These are phyloP conservation scores for Mortierella claussenii DNA, from an alignment of 192 early-diverging fungal genomes.

Conservation along the genomic window DNA sequence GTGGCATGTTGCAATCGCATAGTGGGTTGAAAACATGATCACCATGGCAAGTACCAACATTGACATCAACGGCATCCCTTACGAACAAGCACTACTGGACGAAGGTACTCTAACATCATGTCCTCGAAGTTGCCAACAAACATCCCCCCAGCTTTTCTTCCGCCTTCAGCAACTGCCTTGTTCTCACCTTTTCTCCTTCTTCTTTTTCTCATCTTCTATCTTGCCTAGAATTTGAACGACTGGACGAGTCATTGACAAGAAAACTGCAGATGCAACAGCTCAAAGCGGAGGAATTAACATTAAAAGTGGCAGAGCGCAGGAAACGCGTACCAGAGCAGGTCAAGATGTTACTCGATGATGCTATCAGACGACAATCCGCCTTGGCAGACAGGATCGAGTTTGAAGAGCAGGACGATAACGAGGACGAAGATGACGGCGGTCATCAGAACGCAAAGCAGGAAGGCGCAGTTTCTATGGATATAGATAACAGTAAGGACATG, in stretches of 20 bases:
- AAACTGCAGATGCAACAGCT: conserved; percentile 39
- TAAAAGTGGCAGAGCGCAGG: conserved; percentile 51
- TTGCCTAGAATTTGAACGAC: conserved; percentile 44
- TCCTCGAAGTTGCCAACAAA: neutral
- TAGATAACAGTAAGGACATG: too few relatives aligned
- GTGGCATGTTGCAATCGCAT: too few relatives aligned
- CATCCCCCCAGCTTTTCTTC: neutral
- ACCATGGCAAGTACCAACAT: conserved; percentile 43
- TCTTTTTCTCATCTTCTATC: neutral
- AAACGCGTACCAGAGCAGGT: conserved; percentile 57
- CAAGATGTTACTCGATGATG: conserved; percentile 55
- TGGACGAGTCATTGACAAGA: conserved; percentile 48
- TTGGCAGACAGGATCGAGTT: conserved; percentile 52
- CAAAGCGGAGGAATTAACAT: conserved; percentile 45
- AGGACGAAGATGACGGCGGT: conserved; percentile 14
- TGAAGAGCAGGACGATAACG: conserved; percentile 17
- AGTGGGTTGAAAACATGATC: conserved; percentile 57
- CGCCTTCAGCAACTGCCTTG: neutral
- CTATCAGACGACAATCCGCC: conserved; percentile 48
- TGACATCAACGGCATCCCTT: conserved; percentile 52
- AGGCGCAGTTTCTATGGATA: too few relatives aligned
- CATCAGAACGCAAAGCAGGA: too few relatives aligned
- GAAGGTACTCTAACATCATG: conserved; percentile 40
- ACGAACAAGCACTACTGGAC: conserved; percentile 42
- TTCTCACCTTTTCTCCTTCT: neutral